Base-by-base conservation (phyloP, 169 alveolate genomes). In the Sarcocystis neurona region DNA sequence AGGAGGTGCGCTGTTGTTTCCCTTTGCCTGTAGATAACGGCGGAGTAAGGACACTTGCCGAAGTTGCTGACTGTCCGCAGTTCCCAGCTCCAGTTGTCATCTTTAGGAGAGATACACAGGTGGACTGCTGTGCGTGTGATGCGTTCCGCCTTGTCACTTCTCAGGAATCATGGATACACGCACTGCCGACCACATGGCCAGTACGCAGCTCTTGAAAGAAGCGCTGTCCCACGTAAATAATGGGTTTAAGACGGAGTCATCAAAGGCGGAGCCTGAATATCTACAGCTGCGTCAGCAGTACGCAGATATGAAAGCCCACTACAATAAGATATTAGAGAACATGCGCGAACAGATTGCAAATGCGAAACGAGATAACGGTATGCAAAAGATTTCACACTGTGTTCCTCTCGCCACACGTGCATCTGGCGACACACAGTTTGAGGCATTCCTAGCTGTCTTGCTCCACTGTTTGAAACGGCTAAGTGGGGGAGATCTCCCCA, bases 201-300 rank as follows among this genome's bases (percentile, higher is more conserved):
- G 82, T 39, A 72, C 41, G 41, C 10, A 32, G 34, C 34, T 4
- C 20, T 56, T 72, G 41, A 72, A 72, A 39, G 53, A 72, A n/a
- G 32, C 34, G 3, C 41, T 10, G 34, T 8, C n/a, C 23, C 53
- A 53, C 32, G 41, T 72, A 6, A 30, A 72, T 43, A 32, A 27
- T 23, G 82, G n/a, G 30, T 72, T 72, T 43, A 2, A 39, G 56
- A 39, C 47, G 58, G 82, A 72, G 56, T 47, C 82, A 4, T 47
- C 82, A 23, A 72, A 72, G 41, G 82, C 82, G 15, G 82, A 72
- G 32, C 53, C 82, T n/a, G 82, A 53, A 53, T 72, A 72, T 20
- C 56, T 39, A 37, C 56, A 72, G 56, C 82, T 72, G 20, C 82
- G 41, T 23, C 82, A 72, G 4, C 82, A 37, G 27, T 72, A 72